Evolutionary conservation across 78 protist genomes (phyloP).

Genomic region (Dictyostelium brefeldianum): DNA sequence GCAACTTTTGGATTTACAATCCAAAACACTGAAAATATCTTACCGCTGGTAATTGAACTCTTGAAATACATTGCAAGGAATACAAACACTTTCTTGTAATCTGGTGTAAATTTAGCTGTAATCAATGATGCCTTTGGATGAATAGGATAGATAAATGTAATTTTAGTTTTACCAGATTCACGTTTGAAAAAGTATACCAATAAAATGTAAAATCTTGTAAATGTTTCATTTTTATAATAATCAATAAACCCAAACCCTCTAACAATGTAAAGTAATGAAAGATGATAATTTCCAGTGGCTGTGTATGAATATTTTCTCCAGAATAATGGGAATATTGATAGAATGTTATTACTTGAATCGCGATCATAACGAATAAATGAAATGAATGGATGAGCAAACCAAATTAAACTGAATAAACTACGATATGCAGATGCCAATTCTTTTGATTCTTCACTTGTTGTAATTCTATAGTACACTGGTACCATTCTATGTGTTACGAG

Average conservation of each 20-base stretch:
- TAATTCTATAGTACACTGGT: slow-evolving; percentile 41
- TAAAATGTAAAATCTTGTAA: slow-evolving; percentile 29
- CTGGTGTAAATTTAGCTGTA: not conserved
- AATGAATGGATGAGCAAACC: slow-evolving; percentile 63
- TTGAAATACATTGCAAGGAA: slow-evolving; percentile 20
- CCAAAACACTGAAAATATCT: slow-evolving; percentile 22
- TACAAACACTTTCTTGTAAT: slow-evolving; percentile 20
- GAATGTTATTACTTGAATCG: not conserved
- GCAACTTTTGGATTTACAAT: slow-evolving; percentile 46
- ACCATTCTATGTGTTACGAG: slow-evolving; percentile 17
- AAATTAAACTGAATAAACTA: slow-evolving; percentile 5
- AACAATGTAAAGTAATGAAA: slow-evolving; percentile 36
- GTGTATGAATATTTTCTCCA: slow-evolving; percentile 21
- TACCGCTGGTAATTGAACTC: not conserved
- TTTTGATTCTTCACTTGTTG: not conserved
- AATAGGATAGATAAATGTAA: slow-evolving; percentile 3
- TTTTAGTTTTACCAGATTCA: not conserved
- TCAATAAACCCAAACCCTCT: slow-evolving; percentile 52
- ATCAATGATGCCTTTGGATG: slow-evolving; percentile 50
- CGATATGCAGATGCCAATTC: not conserved
- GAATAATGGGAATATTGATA: slow-evolving; percentile 49
- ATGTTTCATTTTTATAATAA: not conserved
- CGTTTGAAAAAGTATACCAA: not conserved
- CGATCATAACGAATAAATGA: slow-evolving; percentile 9
- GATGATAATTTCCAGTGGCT: not conserved